Base-by-base conservation (phyloP, 2,329 filamentous ascomycete genomes). In the Periconia sp. region DNA sequence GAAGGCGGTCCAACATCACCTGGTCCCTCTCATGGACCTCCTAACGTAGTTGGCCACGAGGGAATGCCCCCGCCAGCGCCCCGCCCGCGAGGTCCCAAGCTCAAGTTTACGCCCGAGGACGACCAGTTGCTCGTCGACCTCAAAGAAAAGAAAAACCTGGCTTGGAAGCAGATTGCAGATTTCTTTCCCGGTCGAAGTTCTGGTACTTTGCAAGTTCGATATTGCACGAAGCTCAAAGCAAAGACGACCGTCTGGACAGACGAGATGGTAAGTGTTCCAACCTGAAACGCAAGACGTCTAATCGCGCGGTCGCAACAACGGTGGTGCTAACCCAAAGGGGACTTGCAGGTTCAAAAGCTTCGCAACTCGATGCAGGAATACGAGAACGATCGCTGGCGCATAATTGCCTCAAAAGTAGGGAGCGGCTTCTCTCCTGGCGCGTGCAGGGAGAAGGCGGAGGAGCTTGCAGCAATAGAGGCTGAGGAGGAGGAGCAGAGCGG, bases 121-220 rank as follows among this genome's bases (percentile, higher is more conserved):
- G 92, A 97, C 73, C 87, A 90, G 62, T 78, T 96, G 45, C 81
- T 97, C 50, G 87, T 96, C 52, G 90, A 96, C 69, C 79, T 97
- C 57, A 97, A 97, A 74, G 92, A 97, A 76, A 92, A 94, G 68
- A 95, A 94, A 74, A 92, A 91, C 69, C 80, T 97, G 70, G 96
- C 92, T 5, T 97, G 92, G 92, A 96, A 96, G 76, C 92, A 97
- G 79, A 97, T 97, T 68, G 91, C 92, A 52, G 92, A 96, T 69
- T 96, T 96, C 76, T 97, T 97, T 64, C 92, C 92, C 0, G 92
- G 92, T 1, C 82, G 92, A 53, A 94, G 90, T 54, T 95, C 90
- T 44, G 92, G 92, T 17, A 96, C 92, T 30, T 77, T 97, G 56
- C 92, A 97, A 74, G 92, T 97, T 50, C 87, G 92, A 35, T 97